phyloP scores from a whole-genome alignment of 345 rosid genomes.

The Kernera saxatilis region DNA sequence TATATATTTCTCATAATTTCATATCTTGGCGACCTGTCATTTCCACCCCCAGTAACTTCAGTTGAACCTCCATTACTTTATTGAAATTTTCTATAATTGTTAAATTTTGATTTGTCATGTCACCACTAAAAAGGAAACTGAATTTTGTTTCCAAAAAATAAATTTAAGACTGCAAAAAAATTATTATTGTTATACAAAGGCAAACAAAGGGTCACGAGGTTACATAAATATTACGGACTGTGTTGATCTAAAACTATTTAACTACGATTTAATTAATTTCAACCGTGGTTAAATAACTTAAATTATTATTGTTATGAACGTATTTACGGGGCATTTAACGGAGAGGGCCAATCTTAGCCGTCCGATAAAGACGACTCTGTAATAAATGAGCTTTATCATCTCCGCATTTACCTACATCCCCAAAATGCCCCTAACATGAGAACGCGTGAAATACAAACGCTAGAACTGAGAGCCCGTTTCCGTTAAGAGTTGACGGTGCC shows the following conservation, averaged over 20 bases:
- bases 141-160: background rate
- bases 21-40: conserved; percentile 25
- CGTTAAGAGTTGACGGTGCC: conserved; percentile 29
- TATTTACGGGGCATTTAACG: conserved; percentile 5
- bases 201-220: conserved; percentile 10
- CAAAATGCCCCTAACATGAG: background rate
- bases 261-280: background rate
- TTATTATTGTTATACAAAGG: background rate
- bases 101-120: background rate
- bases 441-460: conserved; percentile 3
- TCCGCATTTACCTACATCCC: background rate
- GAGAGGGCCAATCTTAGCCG: conserved; percentile 15
- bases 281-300: background rate
- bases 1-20: background rate
- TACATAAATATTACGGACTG: background rate
- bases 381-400: background rate
- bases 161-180: background rate
- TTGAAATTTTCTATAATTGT: background rate
- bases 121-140: conserved; percentile 17
- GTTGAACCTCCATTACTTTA: background rate
- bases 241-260: background rate
- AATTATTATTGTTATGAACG: too few species aligned
- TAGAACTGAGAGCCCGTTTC: background rate
- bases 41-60: conserved; percentile 21
- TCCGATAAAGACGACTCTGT: background rate